These are phyloP conservation scores for Verticillium longisporum DNA, from an alignment of 2,329 filamentous ascomycete species.

Conservation along the genomic window DNA sequence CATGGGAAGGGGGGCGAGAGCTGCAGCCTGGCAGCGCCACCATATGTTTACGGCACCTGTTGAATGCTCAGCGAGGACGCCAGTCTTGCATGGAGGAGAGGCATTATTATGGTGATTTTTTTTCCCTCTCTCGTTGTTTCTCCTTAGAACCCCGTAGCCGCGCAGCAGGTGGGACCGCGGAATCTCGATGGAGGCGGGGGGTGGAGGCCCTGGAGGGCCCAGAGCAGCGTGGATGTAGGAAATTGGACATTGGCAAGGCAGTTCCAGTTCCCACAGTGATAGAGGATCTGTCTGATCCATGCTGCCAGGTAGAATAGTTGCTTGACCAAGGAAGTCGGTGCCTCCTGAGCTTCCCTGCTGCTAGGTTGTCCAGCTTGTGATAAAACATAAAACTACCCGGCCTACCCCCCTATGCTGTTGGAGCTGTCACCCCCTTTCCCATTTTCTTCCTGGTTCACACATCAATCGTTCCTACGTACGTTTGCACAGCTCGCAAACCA, in stretches of 20 bases:
- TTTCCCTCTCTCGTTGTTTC: background rate
- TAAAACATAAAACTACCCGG: background rate
- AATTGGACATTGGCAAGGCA: background rate
- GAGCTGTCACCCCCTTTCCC: background rate
- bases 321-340: background rate
- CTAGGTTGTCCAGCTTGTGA: background rate
- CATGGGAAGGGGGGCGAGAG: background rate
- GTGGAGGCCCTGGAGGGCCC: too few species aligned
- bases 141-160: background rate
- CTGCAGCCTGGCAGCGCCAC: background rate
- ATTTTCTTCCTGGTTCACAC: background rate
- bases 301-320: background rate
- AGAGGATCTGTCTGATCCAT: background rate
- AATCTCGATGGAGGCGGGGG: background rate
- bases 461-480: background rate
- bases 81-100: background rate
- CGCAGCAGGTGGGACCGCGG: background rate
- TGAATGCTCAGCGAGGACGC: background rate
- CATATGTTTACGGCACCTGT: background rate
- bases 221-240: background rate
- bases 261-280: background rate
- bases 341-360: background rate
- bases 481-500: background rate
- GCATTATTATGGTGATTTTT: background rate
- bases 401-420: background rate